Conservation (phyloP, 2,329 filamentous ascomycete genomes). For the Lecanicillium sp. region DNA sequence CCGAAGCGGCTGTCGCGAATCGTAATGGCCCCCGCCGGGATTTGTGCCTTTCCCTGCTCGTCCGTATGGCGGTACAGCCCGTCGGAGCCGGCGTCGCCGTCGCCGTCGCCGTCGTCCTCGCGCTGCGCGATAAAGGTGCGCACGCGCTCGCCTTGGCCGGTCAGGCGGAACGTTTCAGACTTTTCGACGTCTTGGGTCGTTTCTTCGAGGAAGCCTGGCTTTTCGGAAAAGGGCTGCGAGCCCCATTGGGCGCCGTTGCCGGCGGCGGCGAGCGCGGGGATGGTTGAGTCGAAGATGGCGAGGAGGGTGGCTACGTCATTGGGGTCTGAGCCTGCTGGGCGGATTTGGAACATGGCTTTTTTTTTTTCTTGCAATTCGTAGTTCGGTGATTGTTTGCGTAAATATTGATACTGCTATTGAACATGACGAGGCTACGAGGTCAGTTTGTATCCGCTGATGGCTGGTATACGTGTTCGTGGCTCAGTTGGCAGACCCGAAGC, state of each 20-base stretch:
- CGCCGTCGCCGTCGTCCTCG: slow-evolving; percentile 1
- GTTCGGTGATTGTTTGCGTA: no score
- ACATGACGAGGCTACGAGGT: no score
- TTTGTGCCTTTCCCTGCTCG: slow-evolving; percentile 1
- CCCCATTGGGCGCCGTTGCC: slow-evolving; percentile 23
- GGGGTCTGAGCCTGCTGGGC: slow-evolving; percentile 13
- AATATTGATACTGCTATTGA: no score
- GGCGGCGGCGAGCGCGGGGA: slow-evolving; percentile 18
- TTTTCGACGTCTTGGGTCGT: slow-evolving; percentile 13
- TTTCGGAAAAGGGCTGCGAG: slow-evolving; percentile 15
- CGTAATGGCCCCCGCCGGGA: slow-evolving; percentile 7
- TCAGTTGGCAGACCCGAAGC: no score
- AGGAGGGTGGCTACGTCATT: slow-evolving; percentile 21
- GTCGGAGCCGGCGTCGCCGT: slow-evolving; percentile 7
- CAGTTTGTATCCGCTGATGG: no score
- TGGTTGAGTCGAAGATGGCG: slow-evolving; percentile 20
- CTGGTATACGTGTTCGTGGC: no score
- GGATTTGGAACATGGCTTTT: slow-evolving; percentile 20
- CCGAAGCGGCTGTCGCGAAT: slow-evolving; percentile 10
- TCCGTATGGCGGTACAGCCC: background rate
- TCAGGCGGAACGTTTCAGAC: slow-evolving; percentile 17
- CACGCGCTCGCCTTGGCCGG: slow-evolving; percentile 15
- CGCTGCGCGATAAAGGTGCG: slow-evolving; percentile 20
- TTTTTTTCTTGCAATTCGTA: no score
- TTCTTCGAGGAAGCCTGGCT: slow-evolving; percentile 14